Base-by-base conservation (phyloP, 169 alveolate species). In the Plasmodium fragile region DNA sequence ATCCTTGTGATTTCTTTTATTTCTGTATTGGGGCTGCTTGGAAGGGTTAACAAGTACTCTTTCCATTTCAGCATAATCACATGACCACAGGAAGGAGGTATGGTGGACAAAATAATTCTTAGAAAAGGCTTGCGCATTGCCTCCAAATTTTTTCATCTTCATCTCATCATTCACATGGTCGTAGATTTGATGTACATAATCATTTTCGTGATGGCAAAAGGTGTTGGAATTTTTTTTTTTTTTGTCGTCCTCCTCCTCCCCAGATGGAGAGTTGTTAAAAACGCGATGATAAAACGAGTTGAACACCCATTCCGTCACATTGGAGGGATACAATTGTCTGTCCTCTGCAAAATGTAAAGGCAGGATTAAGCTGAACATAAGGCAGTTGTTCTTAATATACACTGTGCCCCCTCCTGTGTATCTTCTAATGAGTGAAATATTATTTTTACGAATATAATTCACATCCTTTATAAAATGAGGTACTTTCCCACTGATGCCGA, bases 321-420 rank as follows among this genome's bases (percentile, higher is more conserved):
- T 89, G 7, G 83, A 77, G 7, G 94, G 90, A 78, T 89, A 89
- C 4, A 89, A 16, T 18, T 78, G 79, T 28, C 43, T 52, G 53
- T 77, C 70, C 49, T 55, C 72, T 73, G 92, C 91, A 82, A 95
- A 73, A 28, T 59, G 72, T 18, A 90, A 65, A 0, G 97, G 93
- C 13, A 96, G 95, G 18, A 96, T 96, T n/a, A 96, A 39, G 30
- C 96, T 92, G 1, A 95, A 49, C 71, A 92, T 70, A 8, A 96
- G 13, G 16, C 95, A 92, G 59, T 93, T 91, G 32, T 92, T 92
- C 75, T 92, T 96, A 18, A 96, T 93, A 65, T 92, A 81, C 10
- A 96, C 97, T 10, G 97, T 96, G 4, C 97, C 97, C 2, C 97
- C 97, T 3, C 97, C 97, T 30, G 97, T 96, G 77, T 91, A 96